phyloP scores from a whole-genome alignment of 148 eudicot species.

The Cornus suecica region DNA sequence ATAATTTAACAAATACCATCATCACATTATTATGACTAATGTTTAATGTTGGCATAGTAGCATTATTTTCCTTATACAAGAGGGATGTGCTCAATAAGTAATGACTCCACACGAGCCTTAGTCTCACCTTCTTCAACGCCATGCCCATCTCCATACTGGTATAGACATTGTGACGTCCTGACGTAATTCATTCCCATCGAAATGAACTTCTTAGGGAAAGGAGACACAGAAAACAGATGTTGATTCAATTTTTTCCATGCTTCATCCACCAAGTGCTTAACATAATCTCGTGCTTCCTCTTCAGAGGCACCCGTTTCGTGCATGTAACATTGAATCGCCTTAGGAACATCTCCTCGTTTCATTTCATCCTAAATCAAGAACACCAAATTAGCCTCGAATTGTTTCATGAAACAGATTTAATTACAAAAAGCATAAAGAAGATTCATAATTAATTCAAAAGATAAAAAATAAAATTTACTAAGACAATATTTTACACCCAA shows the following conservation, averaged over 20 bases:
- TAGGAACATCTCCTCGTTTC: slow-evolving; percentile 22
- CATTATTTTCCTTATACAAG: background rate
- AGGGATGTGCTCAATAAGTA: slow-evolving; percentile 9
- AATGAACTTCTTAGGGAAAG: background rate
- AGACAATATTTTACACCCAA: no score
- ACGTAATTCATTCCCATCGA: slow-evolving; percentile 1
- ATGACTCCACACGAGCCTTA: background rate
- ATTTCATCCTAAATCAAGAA: slow-evolving; percentile 18
- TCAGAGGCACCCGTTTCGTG: slow-evolving; percentile 23
- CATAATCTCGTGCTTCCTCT: slow-evolving; percentile 18
- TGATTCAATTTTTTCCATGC: slow-evolving; percentile 11
- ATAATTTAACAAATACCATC: no score
- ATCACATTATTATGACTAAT: no score
- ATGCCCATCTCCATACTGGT: slow-evolving; percentile 13
- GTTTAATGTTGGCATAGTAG: no score
- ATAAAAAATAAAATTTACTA: no score
- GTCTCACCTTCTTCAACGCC: background rate
- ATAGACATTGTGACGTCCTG: slow-evolving; percentile 16
- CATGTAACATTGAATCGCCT: slow-evolving; percentile 31
- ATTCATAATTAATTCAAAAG: no score
- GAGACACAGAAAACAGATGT: background rate
- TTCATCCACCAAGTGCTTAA: slow-evolving; percentile 14
- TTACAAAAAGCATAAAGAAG: no score
- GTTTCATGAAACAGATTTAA: no score
- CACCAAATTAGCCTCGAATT: no score